Base-by-base conservation (phyloP, 495 filamentous ascomycete species). In the Aspergillus homomorphus region DNA sequence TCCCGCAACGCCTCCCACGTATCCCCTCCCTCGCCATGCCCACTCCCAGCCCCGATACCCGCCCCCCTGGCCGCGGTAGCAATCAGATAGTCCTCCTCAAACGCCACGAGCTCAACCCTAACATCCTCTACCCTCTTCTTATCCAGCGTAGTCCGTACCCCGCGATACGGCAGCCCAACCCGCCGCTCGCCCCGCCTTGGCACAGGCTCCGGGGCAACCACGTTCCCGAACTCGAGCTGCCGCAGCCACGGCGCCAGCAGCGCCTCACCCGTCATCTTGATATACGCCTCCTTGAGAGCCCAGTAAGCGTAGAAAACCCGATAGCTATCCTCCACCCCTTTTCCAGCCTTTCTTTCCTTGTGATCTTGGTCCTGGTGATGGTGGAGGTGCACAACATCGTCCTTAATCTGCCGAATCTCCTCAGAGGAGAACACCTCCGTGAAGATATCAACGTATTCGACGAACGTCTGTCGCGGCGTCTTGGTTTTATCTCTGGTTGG, bases 181-280 rank as follows among this genome's bases (percentile, higher is more conserved):
- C 44, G 21, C 41, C 33, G 38, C 15, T 48, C 51, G 21, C 45
- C 53, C 42, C 19, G 46, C 4, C 26, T 14, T 14, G 33, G 9
- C 14, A 38, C 69, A 6, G 79, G 69, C 10, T 62, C 67, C 8
- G 87, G 87, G 3, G 82, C 80, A 33, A 81, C 67, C 7, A 89
- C 85, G 56, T 88, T 81, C 48, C 74, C 69, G 55, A 93, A 90
- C 59, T 89, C 84, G 42, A 91, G 65, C 19, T 87, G 77, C 53
- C 78, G 76, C 54, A 96, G 69, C 91, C 91, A 96, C 2, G 80
- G 77, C 3, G 91, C 91, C 33, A 96, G 74, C 50, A 97, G 75
- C 18, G 90, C 92, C 63, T 96, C 91, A 26, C 92, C 92, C 9
- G 89, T 91, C 82, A 97, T 84, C 81, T 97, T 97, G 61, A 97